Base-by-base conservation (phyloP, 1,139 yeast species). In the Candida sp. region DNA sequence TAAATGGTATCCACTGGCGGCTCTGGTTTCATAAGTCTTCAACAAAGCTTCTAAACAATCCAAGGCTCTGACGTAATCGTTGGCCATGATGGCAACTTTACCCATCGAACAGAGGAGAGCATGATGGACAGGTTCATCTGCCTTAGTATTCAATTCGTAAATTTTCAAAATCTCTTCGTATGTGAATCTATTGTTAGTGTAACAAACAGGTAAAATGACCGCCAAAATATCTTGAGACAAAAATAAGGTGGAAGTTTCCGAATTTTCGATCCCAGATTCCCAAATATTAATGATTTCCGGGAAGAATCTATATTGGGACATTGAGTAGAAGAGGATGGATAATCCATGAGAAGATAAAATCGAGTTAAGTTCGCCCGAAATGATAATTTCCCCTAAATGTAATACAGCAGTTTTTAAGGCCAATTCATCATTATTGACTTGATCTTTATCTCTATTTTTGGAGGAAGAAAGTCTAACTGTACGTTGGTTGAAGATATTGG, bases 151-250 rank as follows among this genome's bases (percentile, higher is more conserved):
- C 48, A 67, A 56, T 38, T 70, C 71, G 49, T 57, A 71, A 41
- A 73, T 61, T 42, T 64, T 62, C 42, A 63, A 52, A 35, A 72
- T 58, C 51, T 84, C 89, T 39, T 79, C 82, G 55, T 86, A 84
- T 22, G 78, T 66, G 44, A 77, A 77, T 52, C 84, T 77, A 39
- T 85, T 82, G 42, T 77, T 71, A 47, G 79, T 81, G 51, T 75
- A 82, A 49, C 89, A 76, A 36, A 85, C 73, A 29, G 90, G 90
- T 56, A 88, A 73, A 33, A 87, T 77, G 7, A 84, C 79, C 27
- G 95, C 88, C 51, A 87, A 80, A 15, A 86, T 86, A 47, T 70
- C 70, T 49, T 82, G 87, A 54, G 71, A 71, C 61, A 61, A 68
- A 54, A 61, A 73, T 29, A 64, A 45, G 19, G 53, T 46, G 22